phyloP scores from a whole-genome alignment of 352 stramenopile genomes.

The Globisporangium paroecandrum region DNA sequence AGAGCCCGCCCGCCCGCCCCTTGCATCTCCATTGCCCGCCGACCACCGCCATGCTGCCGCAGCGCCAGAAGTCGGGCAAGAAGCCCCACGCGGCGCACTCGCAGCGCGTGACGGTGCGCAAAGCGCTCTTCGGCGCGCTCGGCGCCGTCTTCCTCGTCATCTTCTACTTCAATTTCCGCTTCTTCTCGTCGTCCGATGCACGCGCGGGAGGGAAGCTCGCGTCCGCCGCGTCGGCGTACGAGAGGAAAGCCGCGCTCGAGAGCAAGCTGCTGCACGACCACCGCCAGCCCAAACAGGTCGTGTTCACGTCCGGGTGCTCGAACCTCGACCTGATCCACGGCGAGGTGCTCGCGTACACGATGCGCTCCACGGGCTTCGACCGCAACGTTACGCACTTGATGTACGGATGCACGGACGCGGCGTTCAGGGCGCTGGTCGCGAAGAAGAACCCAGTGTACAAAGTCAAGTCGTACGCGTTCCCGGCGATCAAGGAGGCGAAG shows the following conservation, averaged over 20 bases:
- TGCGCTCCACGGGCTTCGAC: conserved; percentile 49
- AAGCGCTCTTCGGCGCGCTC: conserved; percentile 27
- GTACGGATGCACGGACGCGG: conserved; percentile 56
- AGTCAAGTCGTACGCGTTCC: conserved; percentile 47
- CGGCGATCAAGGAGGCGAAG: conserved; percentile 24
- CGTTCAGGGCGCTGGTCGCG: conserved; percentile 32
- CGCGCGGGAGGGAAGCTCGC: conserved; percentile 27
- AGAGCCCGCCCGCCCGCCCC: neutral
- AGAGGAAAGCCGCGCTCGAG: conserved; percentile 19
- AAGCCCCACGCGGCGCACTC: conserved; percentile 29
- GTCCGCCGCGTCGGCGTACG: conserved; percentile 3
- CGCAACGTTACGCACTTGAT: conserved; percentile 66
- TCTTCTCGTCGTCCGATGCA: conserved; percentile 40
- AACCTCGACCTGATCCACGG: conserved; percentile 59
- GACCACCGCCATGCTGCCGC: conserved; percentile 42
- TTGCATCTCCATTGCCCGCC: neutral
- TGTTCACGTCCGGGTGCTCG: conserved; percentile 74
- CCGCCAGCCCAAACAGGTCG: conserved; percentile 57
- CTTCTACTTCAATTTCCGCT: conserved; percentile 66
- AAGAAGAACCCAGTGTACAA: conserved; percentile 49
- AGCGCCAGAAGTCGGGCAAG: conserved; percentile 41
- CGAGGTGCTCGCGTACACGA: conserved; percentile 67
- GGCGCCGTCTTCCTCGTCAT: conserved; percentile 44
- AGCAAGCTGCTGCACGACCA: conserved; percentile 33
- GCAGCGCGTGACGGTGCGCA: conserved; percentile 22